These are phyloP conservation scores for Penicillium goetzii DNA, from an alignment of 495 filamentous ascomycete species.

Conservation along the genomic window DNA sequence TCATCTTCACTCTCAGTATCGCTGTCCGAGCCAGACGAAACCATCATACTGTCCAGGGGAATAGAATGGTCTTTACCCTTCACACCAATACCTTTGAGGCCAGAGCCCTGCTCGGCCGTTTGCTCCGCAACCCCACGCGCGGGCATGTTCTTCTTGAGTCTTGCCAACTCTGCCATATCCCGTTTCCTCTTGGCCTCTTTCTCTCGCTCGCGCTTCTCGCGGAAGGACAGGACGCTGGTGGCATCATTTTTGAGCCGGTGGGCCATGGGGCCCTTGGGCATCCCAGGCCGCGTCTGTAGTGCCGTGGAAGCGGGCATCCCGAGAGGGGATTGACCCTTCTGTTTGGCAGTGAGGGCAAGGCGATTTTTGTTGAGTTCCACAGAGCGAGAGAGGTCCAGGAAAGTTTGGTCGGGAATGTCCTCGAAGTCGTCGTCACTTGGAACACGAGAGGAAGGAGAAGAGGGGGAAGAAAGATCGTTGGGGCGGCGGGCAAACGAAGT, in stretches of 20 bases:
- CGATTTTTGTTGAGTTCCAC: constrained; percentile 54
- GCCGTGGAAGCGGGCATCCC: constrained; percentile 39
- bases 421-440: constrained; percentile 50
- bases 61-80: constrained; percentile 77
- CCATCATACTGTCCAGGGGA: constrained; percentile 83
- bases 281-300: constrained; percentile 13
- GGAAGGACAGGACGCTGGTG: constrained; percentile 53
- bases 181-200: constrained; percentile 73
- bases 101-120: constrained; percentile 75
- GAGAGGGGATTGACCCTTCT: constrained; percentile 40
- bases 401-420: constrained; percentile 46
- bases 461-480: constrained; percentile 40
- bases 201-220: constrained; percentile 70
- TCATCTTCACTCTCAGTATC: constrained; percentile 74
- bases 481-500: constrained; percentile 62
- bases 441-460: constrained; percentile 36
- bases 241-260: constrained; percentile 44
- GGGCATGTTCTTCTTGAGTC: constrained; percentile 59
- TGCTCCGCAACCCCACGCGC: constrained; percentile 58
- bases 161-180: constrained; percentile 68
- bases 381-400: constrained; percentile 50
- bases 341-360: constrained; percentile 40
- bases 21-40: constrained; percentile 71
- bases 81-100: constrained; percentile 72
- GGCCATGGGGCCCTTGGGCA: constrained; percentile 35